These are phyloP conservation scores for Podila epicladia DNA, from an alignment of 192 early-diverging fungal genomes.

Conservation along the genomic window DNA sequence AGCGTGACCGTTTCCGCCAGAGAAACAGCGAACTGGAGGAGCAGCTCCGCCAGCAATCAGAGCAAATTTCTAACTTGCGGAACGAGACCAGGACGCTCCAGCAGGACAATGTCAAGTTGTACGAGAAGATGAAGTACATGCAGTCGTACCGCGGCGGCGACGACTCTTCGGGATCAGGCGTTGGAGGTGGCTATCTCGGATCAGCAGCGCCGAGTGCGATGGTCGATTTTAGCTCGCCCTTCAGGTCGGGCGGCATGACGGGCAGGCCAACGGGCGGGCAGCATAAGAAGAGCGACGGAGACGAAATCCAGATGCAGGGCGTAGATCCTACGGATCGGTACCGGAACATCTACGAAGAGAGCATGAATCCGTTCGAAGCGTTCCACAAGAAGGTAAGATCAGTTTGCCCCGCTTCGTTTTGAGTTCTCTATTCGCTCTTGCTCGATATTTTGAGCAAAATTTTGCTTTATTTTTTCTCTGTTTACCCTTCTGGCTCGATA, in stretches of 20 bases:
- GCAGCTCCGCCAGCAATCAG: slow-evolving; percentile 60
- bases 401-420: background rate
- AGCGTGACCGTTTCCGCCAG: slow-evolving; percentile 91
- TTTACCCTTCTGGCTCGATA: background rate
- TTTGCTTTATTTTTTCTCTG: background rate
- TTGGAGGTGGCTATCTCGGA: slow-evolving; percentile 9
- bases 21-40: slow-evolving; percentile 88
- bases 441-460: too few species aligned
- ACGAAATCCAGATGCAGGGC: slow-evolving; percentile 45
- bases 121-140: slow-evolving; percentile 89
- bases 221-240: slow-evolving; percentile 47
- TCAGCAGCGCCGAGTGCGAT: slow-evolving; percentile 32
- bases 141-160: slow-evolving; percentile 69
- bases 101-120: slow-evolving; percentile 88
- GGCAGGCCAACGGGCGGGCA: slow-evolving; percentile 8
- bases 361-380: slow-evolving; percentile 88
- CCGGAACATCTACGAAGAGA: slow-evolving; percentile 84
- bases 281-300: slow-evolving; percentile 45
- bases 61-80: slow-evolving; percentile 65
- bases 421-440: background rate
- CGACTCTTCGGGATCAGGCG: slow-evolving; percentile 21
- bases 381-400: slow-evolving; percentile 72
- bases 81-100: slow-evolving; percentile 73
- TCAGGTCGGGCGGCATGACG: slow-evolving; percentile 15
- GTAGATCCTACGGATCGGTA: slow-evolving; percentile 73